A percentile compares a stretch with the other conserved stretches of the same genome.
Conservation (phyloP, 2,329 filamentous ascomycete species). For the Exophiala aquamarina region DNA sequence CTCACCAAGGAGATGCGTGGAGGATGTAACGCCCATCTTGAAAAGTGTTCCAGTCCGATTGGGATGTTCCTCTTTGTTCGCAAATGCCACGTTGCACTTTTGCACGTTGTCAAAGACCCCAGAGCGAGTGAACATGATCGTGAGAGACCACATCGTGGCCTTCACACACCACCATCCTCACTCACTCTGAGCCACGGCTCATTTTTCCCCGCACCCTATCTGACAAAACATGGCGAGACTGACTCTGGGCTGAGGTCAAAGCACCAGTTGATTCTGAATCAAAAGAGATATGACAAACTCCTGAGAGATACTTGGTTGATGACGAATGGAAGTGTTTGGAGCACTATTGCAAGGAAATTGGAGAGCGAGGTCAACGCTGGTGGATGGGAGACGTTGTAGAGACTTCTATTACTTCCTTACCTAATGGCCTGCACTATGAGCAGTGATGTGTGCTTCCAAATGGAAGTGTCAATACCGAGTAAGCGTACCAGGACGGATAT, state of each 20-base stretch:
- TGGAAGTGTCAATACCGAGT: too few relatives aligned
- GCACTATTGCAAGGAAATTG: constrained; percentile 82
- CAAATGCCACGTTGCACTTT: constrained; percentile 88
- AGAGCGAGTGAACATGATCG: constrained; percentile 11
- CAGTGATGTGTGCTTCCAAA: too few relatives aligned
- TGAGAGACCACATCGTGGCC: constrained; percentile 10
- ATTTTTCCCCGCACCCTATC: constrained; percentile 85
- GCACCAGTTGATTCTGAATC: constrained; percentile 87
- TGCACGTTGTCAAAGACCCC: constrained; percentile 54
- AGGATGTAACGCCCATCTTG: constrained; percentile 87
- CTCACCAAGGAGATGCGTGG: constrained; percentile 68
- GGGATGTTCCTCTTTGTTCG: constrained; percentile 97
- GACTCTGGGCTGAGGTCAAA: constrained; percentile 87
- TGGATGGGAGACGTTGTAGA: constrained; percentile 74
- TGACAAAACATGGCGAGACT: constrained; percentile 93
- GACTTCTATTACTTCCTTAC: too few relatives aligned
- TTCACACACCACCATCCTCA: constrained; percentile 8
- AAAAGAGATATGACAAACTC: constrained; percentile 88
- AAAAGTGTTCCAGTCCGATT: constrained; percentile 51
- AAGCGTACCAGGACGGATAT: too few relatives aligned
- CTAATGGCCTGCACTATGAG: too few relatives aligned
- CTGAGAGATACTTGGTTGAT: constrained; percentile 74
- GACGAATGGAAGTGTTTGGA: constrained; percentile 79
- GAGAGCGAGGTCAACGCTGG: constrained; percentile 97
- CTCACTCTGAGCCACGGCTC: constrained; percentile 58